These are phyloP conservation scores for Allomyces javanicus DNA, from an alignment of 192 early-diverging fungal genomes.

Conservation along the genomic window DNA sequence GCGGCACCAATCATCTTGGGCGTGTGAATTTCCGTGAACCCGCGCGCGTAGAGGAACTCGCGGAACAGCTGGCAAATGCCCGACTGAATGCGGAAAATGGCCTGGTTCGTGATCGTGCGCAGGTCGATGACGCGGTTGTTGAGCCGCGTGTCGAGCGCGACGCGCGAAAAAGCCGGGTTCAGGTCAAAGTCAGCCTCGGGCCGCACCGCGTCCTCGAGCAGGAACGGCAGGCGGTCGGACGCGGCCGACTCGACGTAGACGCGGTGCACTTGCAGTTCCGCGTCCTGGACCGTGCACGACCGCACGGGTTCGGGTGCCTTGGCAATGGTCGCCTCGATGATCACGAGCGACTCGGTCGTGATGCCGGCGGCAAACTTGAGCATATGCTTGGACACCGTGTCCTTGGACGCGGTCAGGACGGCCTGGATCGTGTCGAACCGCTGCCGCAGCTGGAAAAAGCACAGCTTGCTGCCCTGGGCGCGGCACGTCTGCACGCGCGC, in stretches of 20 bases:
- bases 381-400: constrained; percentile 81
- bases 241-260: constrained; percentile 54
- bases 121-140: constrained; percentile 89
- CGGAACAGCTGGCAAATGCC: constrained; percentile 88
- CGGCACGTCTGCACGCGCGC: constrained; percentile 82
- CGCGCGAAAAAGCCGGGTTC: constrained; percentile 45
- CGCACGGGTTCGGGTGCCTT: constrained; percentile 66
- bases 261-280: constrained; percentile 62
- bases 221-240: constrained; percentile 63
- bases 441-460: constrained; percentile 83
- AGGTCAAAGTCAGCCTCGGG: constrained; percentile 60
- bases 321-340: constrained; percentile 60
- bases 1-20: constrained; percentile 89
- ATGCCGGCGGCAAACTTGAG: constrained; percentile 75
- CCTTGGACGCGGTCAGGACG: constrained; percentile 47
- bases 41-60: constrained; percentile 61
- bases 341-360: constrained; percentile 69
- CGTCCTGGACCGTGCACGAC: constrained; percentile 78
- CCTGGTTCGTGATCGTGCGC: constrained; percentile 85
- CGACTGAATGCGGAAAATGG: constrained; percentile 92
- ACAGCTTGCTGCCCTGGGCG: constrained; percentile 65
- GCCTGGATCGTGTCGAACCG: constrained; percentile 73
- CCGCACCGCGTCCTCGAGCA: constrained; percentile 74
- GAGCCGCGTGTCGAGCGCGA: constrained; percentile 77
- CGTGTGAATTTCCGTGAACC: constrained; percentile 91